Evolutionary conservation across 306 rosid species (phyloP).

Genomic region (Ammopiptanthus mongolicus): DNA sequence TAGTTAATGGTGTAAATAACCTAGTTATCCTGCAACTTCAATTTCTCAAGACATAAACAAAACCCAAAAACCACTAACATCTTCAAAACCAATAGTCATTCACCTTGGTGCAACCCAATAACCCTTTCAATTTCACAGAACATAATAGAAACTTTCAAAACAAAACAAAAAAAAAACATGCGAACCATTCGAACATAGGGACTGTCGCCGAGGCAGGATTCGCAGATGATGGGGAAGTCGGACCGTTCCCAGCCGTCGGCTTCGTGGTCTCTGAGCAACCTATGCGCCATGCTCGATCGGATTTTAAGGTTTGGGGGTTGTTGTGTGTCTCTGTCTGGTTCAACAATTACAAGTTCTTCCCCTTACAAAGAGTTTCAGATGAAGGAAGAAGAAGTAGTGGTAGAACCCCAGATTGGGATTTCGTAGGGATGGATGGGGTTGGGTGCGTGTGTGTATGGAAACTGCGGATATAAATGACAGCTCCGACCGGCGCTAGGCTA

Average conservation of each 20-base stretch:
- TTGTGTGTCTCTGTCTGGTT: neutral
- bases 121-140: neutral
- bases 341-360: neutral
- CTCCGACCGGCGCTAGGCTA: too few species aligned
- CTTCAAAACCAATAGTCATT: neutral
- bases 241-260: slow-evolving; percentile 67
- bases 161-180: neutral
- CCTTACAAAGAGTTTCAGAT: neutral
- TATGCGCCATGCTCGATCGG: slow-evolving; percentile 38
- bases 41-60: neutral
- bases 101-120: neutral
- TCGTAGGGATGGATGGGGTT: too few species aligned
- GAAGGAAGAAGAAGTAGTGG: neutral
- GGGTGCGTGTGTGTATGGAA: too few species aligned
- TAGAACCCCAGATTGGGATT: too few species aligned
- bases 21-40: neutral
- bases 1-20: neutral
- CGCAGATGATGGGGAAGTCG: slow-evolving; percentile 58
- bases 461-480: too few species aligned
- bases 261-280: slow-evolving; percentile 52
- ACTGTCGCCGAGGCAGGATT: slow-evolving; percentile 54
- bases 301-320: neutral
- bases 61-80: neutral
- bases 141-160: neutral
- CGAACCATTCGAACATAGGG: slow-evolving; percentile 58